These are phyloP conservation scores for Fusarium pininemorale DNA, from an alignment of 2,329 filamentous ascomycete species.

Conservation along the genomic window DNA sequence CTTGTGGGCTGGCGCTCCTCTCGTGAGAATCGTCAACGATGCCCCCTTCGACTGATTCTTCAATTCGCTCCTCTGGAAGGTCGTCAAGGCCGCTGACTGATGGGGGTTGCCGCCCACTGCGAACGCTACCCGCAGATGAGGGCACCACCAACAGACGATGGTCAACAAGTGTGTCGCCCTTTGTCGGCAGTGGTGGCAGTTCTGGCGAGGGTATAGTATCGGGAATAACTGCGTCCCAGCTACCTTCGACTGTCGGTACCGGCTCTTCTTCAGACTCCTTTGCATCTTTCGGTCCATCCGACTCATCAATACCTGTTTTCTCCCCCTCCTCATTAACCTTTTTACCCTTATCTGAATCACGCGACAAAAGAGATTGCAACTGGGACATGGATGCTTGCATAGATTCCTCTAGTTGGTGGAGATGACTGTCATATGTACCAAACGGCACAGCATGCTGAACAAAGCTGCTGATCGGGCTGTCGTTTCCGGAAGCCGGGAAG, in stretches of 20 bases:
- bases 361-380: not conserved
- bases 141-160: slow-evolving; percentile 20
- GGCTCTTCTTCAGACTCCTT: slow-evolving; percentile 20
- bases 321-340: not conserved
- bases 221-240: slow-evolving; percentile 34
- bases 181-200: slow-evolving; percentile 17
- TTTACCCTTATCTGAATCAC: not conserved
- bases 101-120: slow-evolving; percentile 61
- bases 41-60: slow-evolving; percentile 37
- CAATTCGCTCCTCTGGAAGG: slow-evolving; percentile 37
- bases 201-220: slow-evolving; percentile 34
- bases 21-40: slow-evolving; percentile 26
- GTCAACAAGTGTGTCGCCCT: not conserved
- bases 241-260: not conserved
- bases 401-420: slow-evolving; percentile 32
- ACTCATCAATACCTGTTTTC: not conserved
- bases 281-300: not conserved
- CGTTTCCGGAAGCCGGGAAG: slow-evolving; percentile 25
- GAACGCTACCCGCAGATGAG: slow-evolving; percentile 50
- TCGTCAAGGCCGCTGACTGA: slow-evolving; percentile 49
- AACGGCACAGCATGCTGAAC: slow-evolving; percentile 33
- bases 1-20: slow-evolving; percentile 21
- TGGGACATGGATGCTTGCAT: slow-evolving; percentile 7
- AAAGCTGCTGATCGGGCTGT: slow-evolving; percentile 36
- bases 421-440: slow-evolving; percentile 30